Percentiles rank a stretch among this genome's conserved stretches.
Conservation (phyloP, 1,284 basidiomycete species). For the Testicularia cyperi region DNA sequence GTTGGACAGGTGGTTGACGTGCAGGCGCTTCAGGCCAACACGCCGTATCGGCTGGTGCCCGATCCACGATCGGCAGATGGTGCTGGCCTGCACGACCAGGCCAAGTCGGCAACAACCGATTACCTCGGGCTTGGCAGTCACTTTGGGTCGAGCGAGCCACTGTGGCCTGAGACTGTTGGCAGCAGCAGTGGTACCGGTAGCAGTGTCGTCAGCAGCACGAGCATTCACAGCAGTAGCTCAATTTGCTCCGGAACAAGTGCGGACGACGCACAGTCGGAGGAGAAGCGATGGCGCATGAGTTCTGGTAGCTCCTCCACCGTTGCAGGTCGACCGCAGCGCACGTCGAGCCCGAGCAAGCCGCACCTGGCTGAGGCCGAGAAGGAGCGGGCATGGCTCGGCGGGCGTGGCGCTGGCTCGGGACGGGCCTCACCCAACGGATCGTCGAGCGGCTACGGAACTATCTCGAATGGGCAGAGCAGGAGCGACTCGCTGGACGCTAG, state of each 20-base stretch:
- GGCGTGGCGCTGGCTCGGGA: constrained; percentile 18
- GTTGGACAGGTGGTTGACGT: constrained; percentile 51
- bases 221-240: too few relatives aligned
- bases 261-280: background rate
- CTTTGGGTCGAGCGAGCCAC: constrained; percentile 10
- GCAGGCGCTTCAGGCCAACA: constrained; percentile 35
- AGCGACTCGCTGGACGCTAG: background rate
- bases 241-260: too few relatives aligned
- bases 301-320: background rate
- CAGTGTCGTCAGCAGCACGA: too few relatives aligned
- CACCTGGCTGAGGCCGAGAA: constrained; percentile 34
- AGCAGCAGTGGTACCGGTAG: too few relatives aligned
- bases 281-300: background rate
- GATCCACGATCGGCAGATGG: constrained; percentile 8
- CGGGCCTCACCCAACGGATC: constrained; percentile 7
- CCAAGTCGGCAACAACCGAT: constrained; percentile 16
- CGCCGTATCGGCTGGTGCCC: constrained; percentile 20
- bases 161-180: constrained; percentile 17
- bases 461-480: constrained; percentile 5
- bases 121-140: constrained; percentile 17
- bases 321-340: background rate
- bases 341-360: constrained; percentile 16
- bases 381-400: constrained; percentile 29
- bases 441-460: constrained; percentile 8
- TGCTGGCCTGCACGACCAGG: constrained; percentile 2